These are phyloP conservation scores for Lactarius akahatsu DNA, from an alignment of 768 basidiomycete genomes.

Conservation along the genomic window DNA sequence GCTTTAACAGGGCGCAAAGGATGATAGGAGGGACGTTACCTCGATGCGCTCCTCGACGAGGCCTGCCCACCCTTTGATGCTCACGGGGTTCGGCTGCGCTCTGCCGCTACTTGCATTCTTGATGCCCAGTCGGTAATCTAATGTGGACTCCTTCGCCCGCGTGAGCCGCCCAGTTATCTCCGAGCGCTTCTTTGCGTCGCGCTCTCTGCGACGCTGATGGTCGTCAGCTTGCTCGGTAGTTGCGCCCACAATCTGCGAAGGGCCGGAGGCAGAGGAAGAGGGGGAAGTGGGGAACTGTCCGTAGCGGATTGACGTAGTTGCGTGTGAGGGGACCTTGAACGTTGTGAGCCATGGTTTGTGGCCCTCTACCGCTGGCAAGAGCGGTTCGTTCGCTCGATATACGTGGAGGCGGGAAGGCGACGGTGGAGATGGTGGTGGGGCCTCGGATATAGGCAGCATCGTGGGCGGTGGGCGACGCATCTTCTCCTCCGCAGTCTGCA, in stretches of 20 bases:
- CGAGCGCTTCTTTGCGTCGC: constrained; percentile 51
- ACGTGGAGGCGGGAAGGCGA: constrained; percentile 17
- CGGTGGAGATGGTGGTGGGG: background rate
- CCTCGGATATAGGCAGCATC: constrained; percentile 26
- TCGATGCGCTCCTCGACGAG: constrained; percentile 81
- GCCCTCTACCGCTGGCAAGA: constrained; percentile 53
- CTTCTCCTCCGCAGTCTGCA: constrained; percentile 65
- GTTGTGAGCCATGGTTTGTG: constrained; percentile 72
- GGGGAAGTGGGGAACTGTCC: constrained; percentile 43
- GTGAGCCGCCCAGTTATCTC: constrained; percentile 56
- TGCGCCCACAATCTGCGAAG: constrained; percentile 3
- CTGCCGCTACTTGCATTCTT: constrained; percentile 33
- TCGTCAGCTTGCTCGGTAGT: constrained; percentile 37
- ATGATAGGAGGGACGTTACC: constrained; percentile 40
- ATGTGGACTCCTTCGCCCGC: constrained; percentile 64
- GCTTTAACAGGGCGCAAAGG: background rate
- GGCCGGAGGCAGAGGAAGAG: constrained; percentile 24
- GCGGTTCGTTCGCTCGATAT: constrained; percentile 42
- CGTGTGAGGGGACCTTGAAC: constrained; percentile 60
- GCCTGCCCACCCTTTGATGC: constrained; percentile 70
- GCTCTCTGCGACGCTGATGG: constrained; percentile 43
- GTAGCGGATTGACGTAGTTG: constrained; percentile 50
- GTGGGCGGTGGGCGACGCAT: constrained; percentile 50
- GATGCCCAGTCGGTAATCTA: constrained; percentile 74
- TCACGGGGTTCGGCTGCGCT: constrained; percentile 53